Evolutionary conservation across 148 eudicot species (phyloP), one percentile per base, ranked within the genome.

Genomic region (Tetragonia tetragonoides): DNA sequence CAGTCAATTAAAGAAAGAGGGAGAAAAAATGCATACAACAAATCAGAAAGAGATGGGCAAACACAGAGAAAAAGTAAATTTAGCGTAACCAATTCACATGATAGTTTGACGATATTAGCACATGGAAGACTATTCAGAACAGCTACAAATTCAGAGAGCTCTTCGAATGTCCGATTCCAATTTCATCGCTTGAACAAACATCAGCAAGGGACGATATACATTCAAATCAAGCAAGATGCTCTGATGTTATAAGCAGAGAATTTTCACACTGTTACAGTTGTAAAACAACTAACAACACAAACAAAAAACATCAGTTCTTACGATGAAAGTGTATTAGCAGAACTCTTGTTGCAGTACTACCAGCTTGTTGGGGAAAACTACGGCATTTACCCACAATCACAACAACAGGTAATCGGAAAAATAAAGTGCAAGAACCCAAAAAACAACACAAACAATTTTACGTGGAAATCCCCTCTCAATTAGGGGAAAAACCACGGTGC

Each of bases 161-260:
- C 34, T 7, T 23, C 38, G 72, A 66, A 66, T 15, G 24, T 2
- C 6, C 54, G 21, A 17, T 10, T 40, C 7, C 18, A 3, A 28
- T 28, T 21, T 12, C 6, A 49, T 53, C 18, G 16, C 18, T 38
- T 62, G 72, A 53, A 38, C 64, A 46, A 34, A 68, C 71, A 23
- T 63, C 64, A 78, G 63, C 59, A n/a, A 78, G 24, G 10, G 70
- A 78, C n/a, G 70, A 56, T 18, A 51, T 24, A 28, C 72, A 28
- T 28, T 28, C 34, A 28, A 28, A 28, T 28, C 34, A 28, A 28
- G 34, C 34, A 28, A 28, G 34, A 28, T 28, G 34, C 34, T 28
- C 34, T 28, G 34, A 28, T 28, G 34, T 28, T 28, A 28, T 28
- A 28, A 28, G 34, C 34, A 28, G 34, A 28, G 34, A 28, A 28